Base-by-base conservation (phyloP, 331 rosid species). In the Telfairia occidentalis region DNA sequence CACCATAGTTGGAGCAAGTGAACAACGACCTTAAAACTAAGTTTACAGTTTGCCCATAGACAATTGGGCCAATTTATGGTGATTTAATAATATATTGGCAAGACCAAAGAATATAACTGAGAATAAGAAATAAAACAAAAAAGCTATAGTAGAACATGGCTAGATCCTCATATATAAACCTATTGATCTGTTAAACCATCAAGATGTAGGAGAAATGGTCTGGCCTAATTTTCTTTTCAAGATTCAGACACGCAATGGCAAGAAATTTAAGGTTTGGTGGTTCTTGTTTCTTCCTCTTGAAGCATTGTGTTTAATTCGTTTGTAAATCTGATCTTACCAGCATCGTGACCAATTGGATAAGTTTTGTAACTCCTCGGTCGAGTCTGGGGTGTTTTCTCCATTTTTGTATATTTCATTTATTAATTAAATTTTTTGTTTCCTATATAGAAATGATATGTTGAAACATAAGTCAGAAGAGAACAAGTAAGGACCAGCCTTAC, bases 401-500 rank as follows among this genome's bases (percentile, higher is more conserved):
- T 35, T 37, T 58, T 10, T 64, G 30, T 19, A 19, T 38, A 66
- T 66, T 11, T 38, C 73, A 66, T 21, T 66, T 21, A 38, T 9
- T 66, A 1, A 21, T 13, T 9, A 12, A 66, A 19, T 4, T 19
- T 4, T 19, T 40, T 66, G 30, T 40, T 66, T 66, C 5, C 34
- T 21, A 40, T 40, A 55, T 64, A 37, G 12, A 64, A 64, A 64
- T 11, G 21, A 42, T 34, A 21, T 28, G 54, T 77, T 38, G 43
- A 40, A 66, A 58, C 70, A 58, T 67, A 58, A 43, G 70, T 18
- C 74, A 74, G 60, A 50, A 65, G 78, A 81, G 7, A 45, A 60
- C 46, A 30, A 48, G 37, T 5, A 23, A 71, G 29, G 24, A 48
- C 74, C 32, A 67, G 57, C 65, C 66, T 32, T 21, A 93, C 98